Evolutionary conservation across 2,329 filamentous ascomycete genomes (phyloP), one percentile per base, ranked within the genome.

Genomic region (Pseudopyricularia cyperi): DNA sequence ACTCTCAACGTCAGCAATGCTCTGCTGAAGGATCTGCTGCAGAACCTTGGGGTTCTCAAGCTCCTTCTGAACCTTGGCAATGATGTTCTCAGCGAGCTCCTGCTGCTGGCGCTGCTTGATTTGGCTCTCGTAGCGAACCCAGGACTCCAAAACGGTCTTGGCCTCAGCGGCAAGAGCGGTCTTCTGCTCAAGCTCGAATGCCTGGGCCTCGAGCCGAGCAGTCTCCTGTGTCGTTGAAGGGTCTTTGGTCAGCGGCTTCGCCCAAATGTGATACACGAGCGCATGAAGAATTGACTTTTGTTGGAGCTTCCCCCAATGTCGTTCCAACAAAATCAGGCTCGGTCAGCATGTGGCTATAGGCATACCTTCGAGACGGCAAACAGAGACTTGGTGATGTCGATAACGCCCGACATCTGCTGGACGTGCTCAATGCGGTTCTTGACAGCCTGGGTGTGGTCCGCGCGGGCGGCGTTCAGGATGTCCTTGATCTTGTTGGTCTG

Each of bases 71-170:
- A 97, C 93, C 83, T 96, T 98, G 77, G 86, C 82, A 65, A 98
- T 97, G 71, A 98, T 78, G 70, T 75, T 82, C 68, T 95, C 83
- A 58, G 93, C 89, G 60, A 98, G 82, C 80, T 98, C 93, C 73
- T 80, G 85, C 81, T 98, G 93, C 79, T 98, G 89, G 70, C 93
- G 86, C 77, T 91, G 86, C 87, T 97, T 98, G 67, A 98, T 90
- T 79, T 97, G 93, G 63, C 87, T 77, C 78, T 98, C 93, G 73
- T 98, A 98, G 69, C 93, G 87, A 59, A 97, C 90, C 94, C 93
- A 98, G 54, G 89, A 96, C 71, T 98, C 93, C 59, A 98, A 83
- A 55, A 97, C 93, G 56, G 79, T 66, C 85, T 96, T 98, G 66
- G 91, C 91, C 80, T 98, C 93, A 58, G 82, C 76, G 54, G 89